phyloP scores from a whole-genome alignment of 768 basidiomycete genomes.

The Multifurca ochricompacta region DNA sequence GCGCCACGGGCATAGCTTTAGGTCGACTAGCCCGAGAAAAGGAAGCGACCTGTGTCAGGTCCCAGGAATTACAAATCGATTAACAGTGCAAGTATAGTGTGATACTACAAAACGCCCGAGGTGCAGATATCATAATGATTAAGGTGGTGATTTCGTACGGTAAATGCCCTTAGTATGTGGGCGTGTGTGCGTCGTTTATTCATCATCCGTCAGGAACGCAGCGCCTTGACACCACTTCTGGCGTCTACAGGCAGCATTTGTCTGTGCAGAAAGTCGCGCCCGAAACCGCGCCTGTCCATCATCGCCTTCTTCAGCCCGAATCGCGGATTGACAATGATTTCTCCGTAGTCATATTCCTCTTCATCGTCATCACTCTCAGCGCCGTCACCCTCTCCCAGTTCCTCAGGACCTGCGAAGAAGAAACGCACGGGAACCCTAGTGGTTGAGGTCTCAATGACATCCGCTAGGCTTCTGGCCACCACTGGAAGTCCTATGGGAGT shows the following conservation, averaged over 20 bases:
- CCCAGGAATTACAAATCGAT: conserved; percentile 17
- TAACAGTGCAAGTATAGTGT: conserved; percentile 16
- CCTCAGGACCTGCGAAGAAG: conserved; percentile 6
- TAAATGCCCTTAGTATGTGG: conserved; percentile 9
- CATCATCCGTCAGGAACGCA: not conserved
- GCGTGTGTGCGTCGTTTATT: not conserved
- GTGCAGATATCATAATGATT: conserved; percentile 1
- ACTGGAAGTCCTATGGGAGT: conserved; percentile 16
- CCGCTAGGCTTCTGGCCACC: conserved; percentile 8
- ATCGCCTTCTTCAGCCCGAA: conserved; percentile 9
- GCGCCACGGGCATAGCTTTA: not conserved
- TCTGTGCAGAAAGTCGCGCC: not conserved
- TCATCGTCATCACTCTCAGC: conserved; percentile 13
- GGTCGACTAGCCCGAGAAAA: not conserved
- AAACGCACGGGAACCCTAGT: not conserved
- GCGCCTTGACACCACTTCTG: conserved; percentile 1
- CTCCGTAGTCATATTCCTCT: conserved; percentile 21
- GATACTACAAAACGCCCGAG: conserved; percentile 9
- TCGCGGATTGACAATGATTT: conserved; percentile 17
- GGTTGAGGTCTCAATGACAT: not conserved
- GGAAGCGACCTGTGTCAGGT: not conserved
- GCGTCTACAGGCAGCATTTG: not conserved
- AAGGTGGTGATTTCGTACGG: not conserved
- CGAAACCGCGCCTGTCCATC: not conserved
- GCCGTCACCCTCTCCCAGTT: not conserved